phyloP scores from a whole-genome alignment of 257 asterid genomes.

The Fraxinus pennsylvanica region DNA sequence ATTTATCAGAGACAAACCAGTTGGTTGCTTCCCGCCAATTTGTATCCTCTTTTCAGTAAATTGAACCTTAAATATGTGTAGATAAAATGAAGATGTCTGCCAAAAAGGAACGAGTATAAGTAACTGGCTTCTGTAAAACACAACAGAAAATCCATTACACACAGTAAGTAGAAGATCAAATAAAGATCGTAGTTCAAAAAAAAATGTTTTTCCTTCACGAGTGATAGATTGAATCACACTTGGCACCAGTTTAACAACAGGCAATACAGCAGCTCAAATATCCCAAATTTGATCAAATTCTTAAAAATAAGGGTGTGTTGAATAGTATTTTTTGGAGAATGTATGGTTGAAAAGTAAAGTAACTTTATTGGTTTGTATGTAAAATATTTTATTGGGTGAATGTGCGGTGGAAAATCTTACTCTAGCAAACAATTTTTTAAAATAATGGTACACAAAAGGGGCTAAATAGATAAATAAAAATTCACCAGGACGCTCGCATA shows the following conservation, averaged over 20 bases:
- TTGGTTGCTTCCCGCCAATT: constrained; percentile 92
- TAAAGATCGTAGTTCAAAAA: background rate
- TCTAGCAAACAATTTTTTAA: too few species aligned
- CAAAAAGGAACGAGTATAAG: constrained; percentile 25
- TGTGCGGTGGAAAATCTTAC: too few species aligned
- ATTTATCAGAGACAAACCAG: constrained; percentile 72
- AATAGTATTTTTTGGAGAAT: too few species aligned
- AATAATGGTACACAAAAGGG: too few species aligned
- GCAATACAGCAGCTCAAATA: background rate
- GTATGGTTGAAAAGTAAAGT: too few species aligned
- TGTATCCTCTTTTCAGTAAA: constrained; percentile 73
- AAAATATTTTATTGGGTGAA: too few species aligned
- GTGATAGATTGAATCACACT: background rate
- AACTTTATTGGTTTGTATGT: too few species aligned
- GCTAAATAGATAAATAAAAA: too few species aligned
- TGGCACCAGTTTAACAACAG: constrained; percentile 18
- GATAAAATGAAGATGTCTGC: constrained; percentile 92
- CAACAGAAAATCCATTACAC: constrained; percentile 10
- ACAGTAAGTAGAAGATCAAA: constrained; percentile 16
- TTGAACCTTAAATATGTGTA: constrained; percentile 86
- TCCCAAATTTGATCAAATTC: background rate
- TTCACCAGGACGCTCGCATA: background rate
- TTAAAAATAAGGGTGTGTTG: background rate
- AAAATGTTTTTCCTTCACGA: background rate
- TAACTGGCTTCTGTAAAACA: constrained; percentile 22